phyloP scores from a whole-genome alignment of 139 green algal genomes.

The Zygnema circumcarinatum region DNA sequence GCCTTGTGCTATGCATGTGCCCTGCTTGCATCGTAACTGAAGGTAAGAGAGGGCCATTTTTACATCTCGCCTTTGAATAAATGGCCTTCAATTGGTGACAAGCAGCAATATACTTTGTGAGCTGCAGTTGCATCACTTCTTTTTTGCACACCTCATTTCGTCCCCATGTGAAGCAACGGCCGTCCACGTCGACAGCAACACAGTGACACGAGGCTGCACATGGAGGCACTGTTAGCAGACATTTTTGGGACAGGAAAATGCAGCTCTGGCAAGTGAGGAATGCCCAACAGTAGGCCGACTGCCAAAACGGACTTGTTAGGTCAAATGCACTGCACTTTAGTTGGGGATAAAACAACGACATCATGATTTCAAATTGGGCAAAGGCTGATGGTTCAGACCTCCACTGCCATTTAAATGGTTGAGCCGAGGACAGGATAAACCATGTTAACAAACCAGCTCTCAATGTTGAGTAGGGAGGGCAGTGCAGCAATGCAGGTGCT shows the following conservation, averaged over 20 bases:
- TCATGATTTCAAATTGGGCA: not conserved
- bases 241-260: no score
- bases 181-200: constrained; percentile 69
- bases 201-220: constrained; percentile 78
- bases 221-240: no score
- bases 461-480: no score
- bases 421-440: no score
- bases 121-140: not conserved
- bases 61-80: no score
- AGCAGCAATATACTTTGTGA: not conserved
- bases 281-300: not conserved
- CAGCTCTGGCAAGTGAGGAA: not conserved
- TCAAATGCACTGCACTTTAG: constrained; percentile 8
- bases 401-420: no score
- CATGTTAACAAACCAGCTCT: no score
- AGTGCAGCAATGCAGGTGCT: no score
- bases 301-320: not conserved
- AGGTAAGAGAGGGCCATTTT: no score
- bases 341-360: not conserved
- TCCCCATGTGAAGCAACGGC: constrained; percentile 85
- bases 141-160: constrained; percentile 70
- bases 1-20: no score
- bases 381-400: not conserved
- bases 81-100: no score
- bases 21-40: no score